A percentile compares a stretch with the other conserved stretches of the same genome.
These are phyloP conservation scores for Chaetomium sp. DNA, from an alignment of 2,329 filamentous ascomycete species.

Conservation along the genomic window DNA sequence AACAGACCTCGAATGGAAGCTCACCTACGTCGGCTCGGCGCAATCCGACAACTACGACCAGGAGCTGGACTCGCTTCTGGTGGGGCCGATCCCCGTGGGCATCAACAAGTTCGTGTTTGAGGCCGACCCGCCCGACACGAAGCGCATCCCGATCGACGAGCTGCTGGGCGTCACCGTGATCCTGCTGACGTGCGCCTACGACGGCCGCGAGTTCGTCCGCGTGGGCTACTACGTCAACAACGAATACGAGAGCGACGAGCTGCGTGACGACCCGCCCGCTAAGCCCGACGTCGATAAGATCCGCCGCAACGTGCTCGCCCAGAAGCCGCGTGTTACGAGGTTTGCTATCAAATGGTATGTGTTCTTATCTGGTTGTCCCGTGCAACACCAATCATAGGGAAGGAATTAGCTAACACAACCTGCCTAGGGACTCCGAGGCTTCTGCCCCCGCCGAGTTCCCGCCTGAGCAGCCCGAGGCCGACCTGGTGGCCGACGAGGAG, in stretches of 20 bases:
- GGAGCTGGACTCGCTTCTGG: slow-evolving; percentile 92
- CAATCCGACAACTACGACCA: slow-evolving; percentile 98
- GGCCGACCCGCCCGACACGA: slow-evolving; percentile 84
- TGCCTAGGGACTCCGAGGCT: slow-evolving; percentile 84
- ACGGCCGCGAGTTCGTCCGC: slow-evolving; percentile 91
- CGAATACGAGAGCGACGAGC: slow-evolving; percentile 89
- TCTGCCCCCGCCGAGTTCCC: slow-evolving; percentile 94
- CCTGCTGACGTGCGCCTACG: slow-evolving; percentile 92
- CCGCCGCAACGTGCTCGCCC: slow-evolving; percentile 82
- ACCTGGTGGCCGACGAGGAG: slow-evolving; percentile 75
- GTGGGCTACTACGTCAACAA: slow-evolving; percentile 99
- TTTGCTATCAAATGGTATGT: slow-evolving; percentile 97
- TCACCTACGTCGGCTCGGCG: slow-evolving; percentile 97
- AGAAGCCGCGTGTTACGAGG: slow-evolving; percentile 94
- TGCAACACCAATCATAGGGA: background rate
- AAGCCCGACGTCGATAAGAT: slow-evolving; percentile 93
- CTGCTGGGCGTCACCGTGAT: slow-evolving; percentile 97
- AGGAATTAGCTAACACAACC: slow-evolving; percentile 21
- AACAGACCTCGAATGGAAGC: slow-evolving; percentile 95
- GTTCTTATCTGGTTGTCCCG: background rate
- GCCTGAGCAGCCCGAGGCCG: slow-evolving; percentile 94
- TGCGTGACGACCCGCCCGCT: slow-evolving; percentile 80
- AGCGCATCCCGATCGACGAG: slow-evolving; percentile 87
- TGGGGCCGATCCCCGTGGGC: slow-evolving; percentile 93
- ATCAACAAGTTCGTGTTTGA: slow-evolving; percentile 99